A percentile compares a stretch with the other conserved stretches of the same genome.
Conservation (phyloP, 2,329 filamentous ascomycete species). For the Colletotrichum limetticola region DNA sequence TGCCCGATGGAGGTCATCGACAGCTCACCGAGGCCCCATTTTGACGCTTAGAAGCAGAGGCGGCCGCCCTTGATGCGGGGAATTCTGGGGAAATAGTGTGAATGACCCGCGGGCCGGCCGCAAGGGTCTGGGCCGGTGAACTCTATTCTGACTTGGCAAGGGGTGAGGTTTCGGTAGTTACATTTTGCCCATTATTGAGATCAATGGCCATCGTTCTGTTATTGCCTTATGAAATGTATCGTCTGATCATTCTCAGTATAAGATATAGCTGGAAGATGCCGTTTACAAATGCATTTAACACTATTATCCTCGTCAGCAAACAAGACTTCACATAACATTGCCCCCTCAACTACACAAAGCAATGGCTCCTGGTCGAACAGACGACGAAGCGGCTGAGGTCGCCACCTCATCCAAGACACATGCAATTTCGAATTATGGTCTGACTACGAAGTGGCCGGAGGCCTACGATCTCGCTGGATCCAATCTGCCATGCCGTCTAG, state of each 20-base stretch:
- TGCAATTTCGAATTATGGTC: background rate
- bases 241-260: background rate
- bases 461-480: slow-evolving; percentile 3
- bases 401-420: background rate
- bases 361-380: slow-evolving; percentile 1
- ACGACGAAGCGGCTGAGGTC: background rate
- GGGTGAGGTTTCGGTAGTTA: background rate
- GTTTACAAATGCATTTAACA: background rate
- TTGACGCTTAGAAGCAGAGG: background rate
- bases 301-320: background rate
- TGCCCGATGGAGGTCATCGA: background rate
- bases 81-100: background rate
- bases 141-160: background rate
- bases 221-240: background rate
- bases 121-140: background rate
- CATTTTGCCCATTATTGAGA: background rate
- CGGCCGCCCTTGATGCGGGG: background rate
- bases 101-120: background rate
- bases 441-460: background rate
- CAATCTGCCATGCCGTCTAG: slow-evolving; percentile 22
- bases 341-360: background rate
- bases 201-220: background rate
- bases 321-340: background rate
- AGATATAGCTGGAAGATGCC: background rate
- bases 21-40: background rate